Conservation (phyloP, 495 filamentous ascomycete species). For the Jackrogersella multiformis region DNA sequence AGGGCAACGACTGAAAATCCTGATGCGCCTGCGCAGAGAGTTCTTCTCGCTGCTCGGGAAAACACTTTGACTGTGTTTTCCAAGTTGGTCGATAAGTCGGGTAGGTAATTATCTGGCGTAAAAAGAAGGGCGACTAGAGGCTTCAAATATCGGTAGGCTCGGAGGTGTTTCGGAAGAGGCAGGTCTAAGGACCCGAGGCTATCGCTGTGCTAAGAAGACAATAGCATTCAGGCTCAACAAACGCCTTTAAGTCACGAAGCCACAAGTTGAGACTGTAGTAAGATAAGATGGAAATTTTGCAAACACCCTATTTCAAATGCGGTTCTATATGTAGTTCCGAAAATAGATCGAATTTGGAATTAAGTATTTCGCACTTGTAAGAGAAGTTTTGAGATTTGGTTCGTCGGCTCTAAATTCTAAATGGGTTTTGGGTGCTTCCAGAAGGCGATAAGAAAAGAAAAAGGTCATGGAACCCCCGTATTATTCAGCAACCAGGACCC, state of each 20-base stretch:
- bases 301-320: constrained; percentile 35
- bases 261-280: constrained; percentile 25
- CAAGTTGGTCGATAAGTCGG: not conserved
- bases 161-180: constrained; percentile 29
- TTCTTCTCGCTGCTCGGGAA: constrained; percentile 72
- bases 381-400: constrained; percentile 3
- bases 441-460: constrained; percentile 24
- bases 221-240: constrained; percentile 4
- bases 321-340: constrained; percentile 42
- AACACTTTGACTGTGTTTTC: constrained; percentile 79
- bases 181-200: constrained; percentile 11
- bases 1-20: constrained; percentile 68
- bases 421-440: constrained; percentile 10
- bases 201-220: constrained; percentile 13
- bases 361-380: constrained; percentile 1
- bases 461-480: constrained; percentile 30
- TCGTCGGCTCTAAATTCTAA: not conserved
- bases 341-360: constrained; percentile 43
- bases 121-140: constrained; percentile 3
- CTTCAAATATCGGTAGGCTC: constrained; percentile 27
- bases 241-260: constrained; percentile 9
- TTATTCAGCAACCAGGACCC: constrained; percentile 36
- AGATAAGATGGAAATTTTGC: constrained; percentile 14
- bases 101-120: not conserved
- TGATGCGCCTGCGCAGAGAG: constrained; percentile 66